Evolutionary conservation across 805 yeast species (phyloP), one percentile per base, ranked within the genome.

Genomic region (Metschnikowia borealis): DNA sequence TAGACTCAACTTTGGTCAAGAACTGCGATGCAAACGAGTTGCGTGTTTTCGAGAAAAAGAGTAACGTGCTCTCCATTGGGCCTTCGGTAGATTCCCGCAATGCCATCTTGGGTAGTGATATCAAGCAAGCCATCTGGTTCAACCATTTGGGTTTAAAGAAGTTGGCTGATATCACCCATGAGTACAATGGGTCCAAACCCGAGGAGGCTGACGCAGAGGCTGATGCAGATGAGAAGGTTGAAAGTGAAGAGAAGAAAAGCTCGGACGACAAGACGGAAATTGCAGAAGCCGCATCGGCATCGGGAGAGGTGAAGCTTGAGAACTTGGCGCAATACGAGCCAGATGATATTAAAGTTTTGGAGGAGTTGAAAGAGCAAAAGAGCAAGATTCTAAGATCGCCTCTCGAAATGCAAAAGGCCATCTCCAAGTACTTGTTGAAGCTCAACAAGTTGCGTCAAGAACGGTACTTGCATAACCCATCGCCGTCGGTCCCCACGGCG

Each of bases 371-470:
- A 45, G 53, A 60, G 21, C 67, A 69, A 6, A 58, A 57, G 46
- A 53, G 57, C 14, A 31, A 54, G 14, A 51, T 70, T 20, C 34
- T 53, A 6, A 54, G 58, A 34, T 67, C 76, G 0, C 64, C 73
- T 1, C 58, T 55, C 29, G 59, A 55, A 1, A 56, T 73, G 20
- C 78, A 73, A 56, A 64, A 59, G 44, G 57, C 67, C 20, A 69
- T 73, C 18, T 69, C 75, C 1, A 53, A 51, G 14, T 62, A 59
- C 48, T 53, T 73, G 32, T 56, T 73, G 47, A 62, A 60, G 48
- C 60, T 73, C 48, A 73, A 73, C 55, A 67, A 63, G 56, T 61
- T 71, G 53, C 70, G 78, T 48, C 76, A 73, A 55, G 70, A 68
- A 45, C 62, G 78, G 42, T 71, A 58, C 54, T 57, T 65, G 26